Evolutionary conservation across 106 monocot species (phyloP).

Genomic region (Dactylorhiza incarnata): DNA sequence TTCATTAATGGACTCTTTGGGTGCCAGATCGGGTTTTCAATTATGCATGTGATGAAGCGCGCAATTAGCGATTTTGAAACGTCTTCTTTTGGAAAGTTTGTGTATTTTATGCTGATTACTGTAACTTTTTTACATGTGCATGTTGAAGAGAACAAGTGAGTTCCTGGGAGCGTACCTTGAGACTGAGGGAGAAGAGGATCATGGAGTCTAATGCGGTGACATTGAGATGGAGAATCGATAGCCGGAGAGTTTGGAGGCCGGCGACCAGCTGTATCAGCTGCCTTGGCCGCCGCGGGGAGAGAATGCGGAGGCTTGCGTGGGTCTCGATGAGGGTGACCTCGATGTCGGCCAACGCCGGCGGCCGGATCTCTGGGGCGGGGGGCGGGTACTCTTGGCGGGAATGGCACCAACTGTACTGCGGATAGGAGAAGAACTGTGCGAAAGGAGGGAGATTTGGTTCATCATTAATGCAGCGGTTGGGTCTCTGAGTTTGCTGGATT

Average conservation of each 20-base stretch:
- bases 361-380: constrained; percentile 15
- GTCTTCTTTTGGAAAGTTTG: too few relatives aligned
- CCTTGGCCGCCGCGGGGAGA: constrained; percentile 45
- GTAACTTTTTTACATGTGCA: too few relatives aligned
- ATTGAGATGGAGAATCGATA: constrained; percentile 74
- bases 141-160: neutral
- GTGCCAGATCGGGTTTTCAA: too few relatives aligned
- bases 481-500: constrained; percentile 22
- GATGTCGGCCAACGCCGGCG: constrained; percentile 52
- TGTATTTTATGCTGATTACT: too few relatives aligned
- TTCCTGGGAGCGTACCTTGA: constrained; percentile 50
- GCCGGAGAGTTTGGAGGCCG: constrained; percentile 54
- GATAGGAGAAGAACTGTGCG: constrained; percentile 71
- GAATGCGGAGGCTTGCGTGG: constrained; percentile 59
- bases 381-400: constrained; percentile 26
- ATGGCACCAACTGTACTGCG: constrained; percentile 82
- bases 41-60: too few relatives aligned
- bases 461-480: neutral
- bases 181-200: constrained; percentile 85
- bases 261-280: constrained; percentile 79
- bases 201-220: constrained; percentile 66
- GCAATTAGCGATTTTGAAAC: too few relatives aligned
- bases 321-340: constrained; percentile 79
- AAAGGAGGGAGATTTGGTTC: constrained; percentile 42
- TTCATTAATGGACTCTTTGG: too few relatives aligned